Evolutionary conservation across 345 rosid species (phyloP).

Genomic region (Linum tenue): DNA sequence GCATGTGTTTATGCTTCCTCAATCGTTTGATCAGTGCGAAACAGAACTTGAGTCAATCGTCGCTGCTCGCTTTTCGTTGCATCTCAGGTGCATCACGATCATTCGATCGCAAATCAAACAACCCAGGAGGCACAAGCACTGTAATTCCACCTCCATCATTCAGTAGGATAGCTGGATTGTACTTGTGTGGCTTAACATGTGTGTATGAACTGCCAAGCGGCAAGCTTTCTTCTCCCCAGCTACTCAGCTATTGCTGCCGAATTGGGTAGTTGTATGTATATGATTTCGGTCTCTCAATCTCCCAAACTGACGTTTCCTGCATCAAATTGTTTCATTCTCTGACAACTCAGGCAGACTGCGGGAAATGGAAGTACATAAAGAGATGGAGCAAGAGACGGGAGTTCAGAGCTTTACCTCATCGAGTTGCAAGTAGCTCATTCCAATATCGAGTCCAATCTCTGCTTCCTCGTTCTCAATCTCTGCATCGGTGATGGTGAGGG

Average conservation of each 20-base stretch:
- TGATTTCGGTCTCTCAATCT: conserved; percentile 1
- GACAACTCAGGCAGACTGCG: too few relatives aligned
- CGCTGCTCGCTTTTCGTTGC: too few relatives aligned
- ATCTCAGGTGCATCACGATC: too few relatives aligned
- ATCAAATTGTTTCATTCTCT: background rate
- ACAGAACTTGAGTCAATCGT: too few relatives aligned
- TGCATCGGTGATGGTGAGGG: conserved; percentile 76
- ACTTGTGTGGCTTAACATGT: too few relatives aligned
- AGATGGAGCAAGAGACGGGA: background rate
- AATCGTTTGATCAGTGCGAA: too few relatives aligned
- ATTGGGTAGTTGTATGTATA: background rate
- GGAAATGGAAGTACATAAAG: too few relatives aligned
- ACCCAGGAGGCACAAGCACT: background rate
- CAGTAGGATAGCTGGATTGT: too few relatives aligned
- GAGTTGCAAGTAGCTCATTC: conserved; percentile 23
- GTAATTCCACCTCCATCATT: background rate
- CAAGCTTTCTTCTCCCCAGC: background rate
- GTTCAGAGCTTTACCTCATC: conserved; percentile 22
- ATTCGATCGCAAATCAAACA: too few relatives aligned
- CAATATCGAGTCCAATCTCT: conserved; percentile 21
- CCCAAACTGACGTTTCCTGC: conserved; percentile 18
- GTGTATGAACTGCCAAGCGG: too few relatives aligned
- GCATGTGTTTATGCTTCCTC: too few relatives aligned
- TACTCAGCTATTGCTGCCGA: background rate
- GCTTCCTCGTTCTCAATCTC: conserved; percentile 56